phyloP scores from a whole-genome alignment of 1,139 yeast species.

The Komagataea norvegica region DNA sequence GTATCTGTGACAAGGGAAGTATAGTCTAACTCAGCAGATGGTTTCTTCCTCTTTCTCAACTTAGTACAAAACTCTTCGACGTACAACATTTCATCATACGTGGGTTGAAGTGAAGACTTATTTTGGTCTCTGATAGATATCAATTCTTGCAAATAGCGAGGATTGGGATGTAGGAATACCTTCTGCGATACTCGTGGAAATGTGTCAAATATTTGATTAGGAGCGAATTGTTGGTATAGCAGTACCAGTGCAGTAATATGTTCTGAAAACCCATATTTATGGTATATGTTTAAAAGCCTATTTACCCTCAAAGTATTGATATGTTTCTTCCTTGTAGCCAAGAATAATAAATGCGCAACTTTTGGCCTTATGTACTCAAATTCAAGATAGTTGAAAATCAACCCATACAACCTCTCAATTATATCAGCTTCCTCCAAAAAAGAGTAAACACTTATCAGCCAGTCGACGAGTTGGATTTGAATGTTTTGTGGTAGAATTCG shows the following conservation, averaged over 20 bases:
- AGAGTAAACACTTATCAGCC: constrained; percentile 37
- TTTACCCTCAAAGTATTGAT: constrained; percentile 37
- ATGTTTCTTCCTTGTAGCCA: constrained; percentile 31
- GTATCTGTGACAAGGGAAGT: constrained; percentile 2
- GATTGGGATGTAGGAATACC: constrained; percentile 29
- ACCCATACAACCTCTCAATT: constrained; percentile 30
- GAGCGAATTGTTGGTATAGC: constrained; percentile 29
- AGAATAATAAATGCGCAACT: constrained; percentile 39
- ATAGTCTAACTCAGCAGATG: constrained; percentile 11
- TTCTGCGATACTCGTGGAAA: constrained; percentile 25
- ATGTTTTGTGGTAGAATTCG: constrained; percentile 21
- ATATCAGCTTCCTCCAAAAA: constrained; percentile 27
- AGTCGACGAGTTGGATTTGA: constrained; percentile 32
- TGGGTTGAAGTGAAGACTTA: constrained; percentile 1
- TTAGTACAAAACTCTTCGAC: constrained; percentile 14
- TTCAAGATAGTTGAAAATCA: constrained; percentile 40
- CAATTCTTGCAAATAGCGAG: constrained; percentile 14
- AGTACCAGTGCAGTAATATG: constrained; percentile 30
- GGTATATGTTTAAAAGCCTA: constrained; percentile 31
- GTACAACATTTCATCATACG: constrained; percentile 8
- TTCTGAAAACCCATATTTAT: constrained; percentile 31
- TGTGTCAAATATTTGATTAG: constrained; percentile 24
- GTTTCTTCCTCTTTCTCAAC: constrained; percentile 16
- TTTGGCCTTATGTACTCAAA: constrained; percentile 41
- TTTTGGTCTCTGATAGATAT: constrained; percentile 5